Base-by-base conservation (phyloP, 148 eudicot species). In the Euryodendron excelsum region DNA sequence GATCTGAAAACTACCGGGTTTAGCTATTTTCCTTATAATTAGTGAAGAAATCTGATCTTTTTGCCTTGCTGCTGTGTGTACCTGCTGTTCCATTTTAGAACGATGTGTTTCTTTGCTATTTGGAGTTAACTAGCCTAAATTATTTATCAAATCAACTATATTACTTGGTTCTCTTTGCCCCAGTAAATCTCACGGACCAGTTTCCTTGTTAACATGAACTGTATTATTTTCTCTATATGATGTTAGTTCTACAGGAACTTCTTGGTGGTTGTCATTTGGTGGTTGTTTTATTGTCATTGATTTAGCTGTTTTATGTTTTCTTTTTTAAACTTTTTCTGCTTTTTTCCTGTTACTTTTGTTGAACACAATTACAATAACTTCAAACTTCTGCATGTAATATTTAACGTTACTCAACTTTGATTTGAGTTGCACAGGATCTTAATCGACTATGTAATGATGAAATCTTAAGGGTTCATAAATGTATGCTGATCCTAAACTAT, bases 401-500 rank as follows among this genome's bases (percentile, higher is more conserved):
- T 31, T 28, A 18, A 30, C 44, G 50, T 2, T 48, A 34, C 30
- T 60, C 17, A 44, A 71, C 39, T 69, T 70, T n/a, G 39, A 72
- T 33, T 23, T 17, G 72, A 72, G 63, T 71, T 20, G 18, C 17
- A 14, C 12, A 15, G 45, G 17, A 45, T 62, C 64, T 48, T 36
- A 63, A 34, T 39, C 30, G 33, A 50, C 41, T 50, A 13, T 67
- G 17, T 53, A 31, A 62, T 56, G 52, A 60, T 15, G 5, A 36
- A 50, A 23, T 67, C 34, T 61, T 8, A 10, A 25, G 45, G 71
- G 58, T 61, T 80, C 53, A 31, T 70, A 58, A 59, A 23, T n/a
- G 14, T 66, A 64, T 80, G 58, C 84, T 92, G 73, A 87, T 81
- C 30, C 36, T 80, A 12, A 11, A 23, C 52, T 80, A 69, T 50